phyloP scores from a whole-genome alignment of 495 filamentous ascomycete genomes.

The Pyrenula massariospora region DNA sequence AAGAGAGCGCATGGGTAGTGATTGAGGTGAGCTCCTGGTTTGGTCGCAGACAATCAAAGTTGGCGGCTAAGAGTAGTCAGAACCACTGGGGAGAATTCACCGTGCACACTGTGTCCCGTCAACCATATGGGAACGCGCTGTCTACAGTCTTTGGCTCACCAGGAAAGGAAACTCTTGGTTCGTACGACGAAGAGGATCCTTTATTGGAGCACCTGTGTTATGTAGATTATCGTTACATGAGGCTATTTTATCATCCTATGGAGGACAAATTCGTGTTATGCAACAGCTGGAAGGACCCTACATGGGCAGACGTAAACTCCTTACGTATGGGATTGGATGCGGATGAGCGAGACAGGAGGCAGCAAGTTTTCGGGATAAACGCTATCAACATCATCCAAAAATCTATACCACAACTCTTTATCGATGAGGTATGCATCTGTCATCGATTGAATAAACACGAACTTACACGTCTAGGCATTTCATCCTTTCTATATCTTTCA shows the following conservation, averaged over 20 bases:
- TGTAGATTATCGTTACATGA: conserved; percentile 86
- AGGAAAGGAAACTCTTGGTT: conserved; percentile 29
- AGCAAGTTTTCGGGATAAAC: conserved; percentile 80
- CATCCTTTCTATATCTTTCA: conserved; percentile 99
- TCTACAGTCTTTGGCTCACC: conserved; percentile 76
- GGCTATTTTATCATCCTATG: conserved; percentile 80
- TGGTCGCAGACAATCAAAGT: conserved; percentile 1
- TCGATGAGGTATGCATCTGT: conserved; percentile 65
- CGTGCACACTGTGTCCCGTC: conserved; percentile 51
- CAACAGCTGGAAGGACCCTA: conserved; percentile 86
- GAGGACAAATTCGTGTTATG: conserved; percentile 78
- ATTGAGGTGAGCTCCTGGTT: conserved; percentile 48
- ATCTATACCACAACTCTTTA: conserved; percentile 63
- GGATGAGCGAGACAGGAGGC: conserved; percentile 75
- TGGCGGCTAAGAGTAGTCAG: conserved; percentile 19
- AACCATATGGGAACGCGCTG: conserved; percentile 65
- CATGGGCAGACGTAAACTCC: conserved; percentile 65
- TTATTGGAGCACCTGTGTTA: conserved; percentile 56
- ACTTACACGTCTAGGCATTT: conserved; percentile 50
- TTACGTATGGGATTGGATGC: conserved; percentile 79
- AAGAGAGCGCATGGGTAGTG: conserved; percentile 78
- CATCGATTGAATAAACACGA: neutral
- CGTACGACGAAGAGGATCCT: conserved; percentile 81
- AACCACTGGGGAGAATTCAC: conserved; percentile 93
- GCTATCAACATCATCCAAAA: conserved; percentile 87